Percentiles rank a stretch among this genome's conserved stretches.
These are phyloP conservation scores for Clavulina sp. DNA, from an alignment of 768 basidiomycete species.

Conservation along the genomic window DNA sequence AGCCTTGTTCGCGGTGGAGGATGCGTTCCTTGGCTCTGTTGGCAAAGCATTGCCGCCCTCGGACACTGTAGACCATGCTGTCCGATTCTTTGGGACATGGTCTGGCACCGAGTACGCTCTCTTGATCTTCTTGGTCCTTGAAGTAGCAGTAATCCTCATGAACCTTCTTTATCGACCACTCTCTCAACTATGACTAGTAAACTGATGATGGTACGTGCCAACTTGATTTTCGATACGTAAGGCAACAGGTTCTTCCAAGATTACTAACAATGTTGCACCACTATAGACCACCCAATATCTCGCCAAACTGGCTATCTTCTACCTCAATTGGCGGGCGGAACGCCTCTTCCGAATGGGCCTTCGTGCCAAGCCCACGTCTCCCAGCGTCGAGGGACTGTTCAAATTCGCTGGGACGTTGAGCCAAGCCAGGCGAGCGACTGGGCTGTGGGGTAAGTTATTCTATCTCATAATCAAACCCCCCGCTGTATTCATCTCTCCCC, in stretches of 20 bases:
- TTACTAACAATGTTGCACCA: not conserved
- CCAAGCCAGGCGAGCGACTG: not conserved
- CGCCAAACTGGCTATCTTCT: conserved; percentile 48
- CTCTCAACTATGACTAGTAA: not conserved
- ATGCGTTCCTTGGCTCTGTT: conserved; percentile 40
- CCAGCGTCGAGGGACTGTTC: conserved; percentile 26
- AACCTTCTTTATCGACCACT: too few relatives aligned
- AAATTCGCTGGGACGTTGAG: conserved; percentile 48
- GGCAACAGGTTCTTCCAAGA: too few relatives aligned
- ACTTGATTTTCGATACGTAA: not conserved
- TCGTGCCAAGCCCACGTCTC: conserved; percentile 18
- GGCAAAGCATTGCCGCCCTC: conserved; percentile 32
- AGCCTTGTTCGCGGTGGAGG: too few relatives aligned
- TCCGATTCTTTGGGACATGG: conserved; percentile 67
- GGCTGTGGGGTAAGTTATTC: not conserved
- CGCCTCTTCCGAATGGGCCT: conserved; percentile 50
- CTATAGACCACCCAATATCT: conserved; percentile 53
- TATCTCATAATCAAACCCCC: not conserved
- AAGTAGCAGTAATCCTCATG: not conserved
- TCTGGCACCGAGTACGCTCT: conserved; percentile 66
- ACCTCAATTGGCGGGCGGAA: conserved; percentile 48
- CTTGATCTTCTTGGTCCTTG: not conserved
- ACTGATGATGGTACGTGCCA: conserved; percentile 1
- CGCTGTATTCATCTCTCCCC: conserved; percentile 1
- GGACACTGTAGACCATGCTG: conserved; percentile 49